These are phyloP conservation scores for Pittosporum tobira DNA, from an alignment of 129 eudicot genomes.

Conservation along the genomic window DNA sequence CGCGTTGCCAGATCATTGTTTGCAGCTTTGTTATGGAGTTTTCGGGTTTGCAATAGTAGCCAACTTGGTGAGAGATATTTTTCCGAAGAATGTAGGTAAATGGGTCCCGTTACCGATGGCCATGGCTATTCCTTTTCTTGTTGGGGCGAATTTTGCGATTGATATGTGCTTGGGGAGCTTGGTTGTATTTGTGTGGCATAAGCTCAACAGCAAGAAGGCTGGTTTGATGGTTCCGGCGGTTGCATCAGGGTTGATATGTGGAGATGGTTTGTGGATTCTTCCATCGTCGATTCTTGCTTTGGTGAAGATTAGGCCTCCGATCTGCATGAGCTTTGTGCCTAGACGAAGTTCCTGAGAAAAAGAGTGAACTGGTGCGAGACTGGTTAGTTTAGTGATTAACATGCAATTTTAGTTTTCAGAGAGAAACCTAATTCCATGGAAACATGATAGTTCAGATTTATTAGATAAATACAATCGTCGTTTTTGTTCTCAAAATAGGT, in stretches of 20 bases:
- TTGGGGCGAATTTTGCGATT: slow-evolving; percentile 81
- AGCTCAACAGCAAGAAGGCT: slow-evolving; percentile 48
- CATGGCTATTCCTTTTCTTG: slow-evolving; percentile 92
- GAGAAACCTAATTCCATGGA: no score
- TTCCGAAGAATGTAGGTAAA: slow-evolving; percentile 27
- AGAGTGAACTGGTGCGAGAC: no score
- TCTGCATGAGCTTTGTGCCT: slow-evolving; percentile 69
- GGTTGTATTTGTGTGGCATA: slow-evolving; percentile 66
- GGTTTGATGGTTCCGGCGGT: slow-evolving; percentile 73
- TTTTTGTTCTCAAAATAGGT: not conserved
- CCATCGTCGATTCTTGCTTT: slow-evolving; percentile 75
- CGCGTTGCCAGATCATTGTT: slow-evolving; percentile 68
- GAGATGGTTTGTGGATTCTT: slow-evolving; percentile 85
- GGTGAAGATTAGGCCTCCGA: slow-evolving; percentile 59
- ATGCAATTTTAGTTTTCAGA: no score
- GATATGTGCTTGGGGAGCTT: slow-evolving; percentile 89
- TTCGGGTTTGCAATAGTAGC: slow-evolving; percentile 61
- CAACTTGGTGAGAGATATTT: slow-evolving; percentile 49
- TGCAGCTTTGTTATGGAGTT: slow-evolving; percentile 78
- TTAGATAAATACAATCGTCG: not conserved
- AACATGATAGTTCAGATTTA: no score
- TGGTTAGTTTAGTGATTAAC: no score
- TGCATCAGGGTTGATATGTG: slow-evolving; percentile 87
- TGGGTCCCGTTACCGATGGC: slow-evolving; percentile 96
- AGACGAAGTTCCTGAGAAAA: slow-evolving; percentile 10